Percentiles rank a stretch among this genome's conserved stretches.
Conservation (phyloP, 768 basidiomycete species). For the Xerocomus spinulosus region DNA sequence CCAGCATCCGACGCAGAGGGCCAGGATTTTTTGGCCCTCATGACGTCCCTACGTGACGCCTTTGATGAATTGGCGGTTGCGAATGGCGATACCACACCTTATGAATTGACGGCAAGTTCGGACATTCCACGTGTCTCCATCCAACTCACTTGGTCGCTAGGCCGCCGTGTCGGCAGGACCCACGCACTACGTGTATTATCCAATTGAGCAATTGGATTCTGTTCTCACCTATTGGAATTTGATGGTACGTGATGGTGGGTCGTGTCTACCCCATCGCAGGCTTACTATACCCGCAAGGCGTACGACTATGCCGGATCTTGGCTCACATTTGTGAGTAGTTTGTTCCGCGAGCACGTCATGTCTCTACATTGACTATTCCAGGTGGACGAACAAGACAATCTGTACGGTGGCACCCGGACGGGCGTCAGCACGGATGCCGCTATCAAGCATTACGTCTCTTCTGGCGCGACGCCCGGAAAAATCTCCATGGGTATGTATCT, state of each 20-base stretch:
- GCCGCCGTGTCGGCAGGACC: constrained; percentile 63
- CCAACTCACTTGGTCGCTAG: constrained; percentile 16
- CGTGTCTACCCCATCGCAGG: background rate
- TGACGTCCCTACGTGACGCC: constrained; percentile 56
- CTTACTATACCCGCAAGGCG: constrained; percentile 36
- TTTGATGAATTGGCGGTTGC: constrained; percentile 51
- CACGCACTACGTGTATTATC: constrained; percentile 52
- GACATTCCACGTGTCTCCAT: background rate
- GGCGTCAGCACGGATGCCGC: constrained; percentile 65
- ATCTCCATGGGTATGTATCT: constrained; percentile 53
- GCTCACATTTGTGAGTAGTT: constrained; percentile 50
- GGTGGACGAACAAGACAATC: constrained; percentile 57
- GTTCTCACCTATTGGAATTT: constrained; percentile 76
- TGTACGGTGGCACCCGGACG: constrained; percentile 62
- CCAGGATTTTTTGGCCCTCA: constrained; percentile 60
- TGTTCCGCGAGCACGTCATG: constrained; percentile 7
- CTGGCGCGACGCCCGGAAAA: constrained; percentile 62
- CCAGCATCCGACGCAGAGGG: constrained; percentile 56
- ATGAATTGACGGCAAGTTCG: constrained; percentile 46
- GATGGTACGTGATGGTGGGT: constrained; percentile 53
- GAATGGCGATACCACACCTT: constrained; percentile 61
- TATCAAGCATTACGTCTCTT: constrained; percentile 51
- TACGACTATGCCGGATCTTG: constrained; percentile 80
- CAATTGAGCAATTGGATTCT: constrained; percentile 58
- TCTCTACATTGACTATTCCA: constrained; percentile 9